Evolutionary conservation across 371 early-diverging fungal genomes (phyloP).

Genomic region (Saksenaea oblongispora): DNA sequence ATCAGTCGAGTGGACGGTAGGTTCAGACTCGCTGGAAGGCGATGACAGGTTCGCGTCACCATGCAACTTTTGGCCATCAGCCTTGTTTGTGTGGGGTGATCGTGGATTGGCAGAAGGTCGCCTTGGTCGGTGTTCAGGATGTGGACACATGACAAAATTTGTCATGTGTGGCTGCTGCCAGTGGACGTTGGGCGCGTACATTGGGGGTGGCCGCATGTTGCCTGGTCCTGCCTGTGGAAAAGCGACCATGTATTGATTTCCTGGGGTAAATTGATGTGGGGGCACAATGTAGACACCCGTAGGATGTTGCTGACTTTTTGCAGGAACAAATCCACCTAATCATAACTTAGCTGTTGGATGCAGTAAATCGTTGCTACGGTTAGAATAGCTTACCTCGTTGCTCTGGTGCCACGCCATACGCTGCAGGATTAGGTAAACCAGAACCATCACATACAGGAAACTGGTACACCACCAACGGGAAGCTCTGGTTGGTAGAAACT

Average conservation of each 20-base stretch:
- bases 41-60: not conserved
- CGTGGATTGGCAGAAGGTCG: slow-evolving; percentile 5
- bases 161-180: slow-evolving; percentile 13
- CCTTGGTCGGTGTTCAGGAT: slow-evolving; percentile 6
- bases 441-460: slow-evolving; percentile 10
- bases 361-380: not conserved
- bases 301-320: slow-evolving; percentile 1
- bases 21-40: not conserved
- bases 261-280: slow-evolving; percentile 10
- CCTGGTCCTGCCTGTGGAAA: slow-evolving; percentile 22
- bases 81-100: not conserved
- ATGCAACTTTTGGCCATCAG: not conserved
- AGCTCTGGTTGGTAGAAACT: slow-evolving; percentile 10
- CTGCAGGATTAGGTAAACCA: not conserved
- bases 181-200: slow-evolving; percentile 11
- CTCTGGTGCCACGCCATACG: slow-evolving; percentile 9
- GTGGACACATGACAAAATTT: not conserved
- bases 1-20: not conserved
- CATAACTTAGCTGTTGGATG: not conserved
- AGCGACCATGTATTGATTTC: slow-evolving; percentile 19
- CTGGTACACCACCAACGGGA: slow-evolving; percentile 23
- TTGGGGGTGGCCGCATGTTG: slow-evolving; percentile 9
- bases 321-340: slow-evolving; percentile 1
- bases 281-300: slow-evolving; percentile 19
- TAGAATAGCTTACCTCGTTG: slow-evolving; percentile 7